Conservation (phyloP, 2,329 filamentous ascomycete genomes). For the Sclerotinia borealis region DNA sequence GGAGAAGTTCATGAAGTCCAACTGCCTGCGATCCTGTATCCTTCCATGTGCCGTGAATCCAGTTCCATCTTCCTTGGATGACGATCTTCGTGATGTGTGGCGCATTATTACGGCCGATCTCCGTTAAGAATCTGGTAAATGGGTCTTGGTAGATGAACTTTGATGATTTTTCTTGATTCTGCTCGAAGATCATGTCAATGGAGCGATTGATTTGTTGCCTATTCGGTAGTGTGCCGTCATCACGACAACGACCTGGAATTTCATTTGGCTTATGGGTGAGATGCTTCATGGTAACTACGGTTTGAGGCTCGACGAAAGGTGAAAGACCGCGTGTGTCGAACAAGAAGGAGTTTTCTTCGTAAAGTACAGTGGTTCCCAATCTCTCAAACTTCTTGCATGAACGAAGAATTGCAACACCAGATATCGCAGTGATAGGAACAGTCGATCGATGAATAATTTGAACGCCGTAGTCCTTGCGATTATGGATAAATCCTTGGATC, state of each 20-base stretch:
- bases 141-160: not conserved
- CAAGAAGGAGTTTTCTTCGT: not conserved
- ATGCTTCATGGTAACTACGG: not conserved
- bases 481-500: not conserved
- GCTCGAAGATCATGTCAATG: not conserved
- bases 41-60: not conserved
- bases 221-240: not conserved
- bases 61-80: not conserved
- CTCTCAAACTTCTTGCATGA: not conserved
- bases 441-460: not conserved
- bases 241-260: not conserved
- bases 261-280: not conserved
- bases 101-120: not conserved
- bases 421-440: not conserved
- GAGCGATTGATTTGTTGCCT: not conserved
- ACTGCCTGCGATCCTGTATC: not conserved
- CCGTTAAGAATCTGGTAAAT: not conserved
- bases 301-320: not conserved
- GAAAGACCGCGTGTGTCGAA: not conserved
- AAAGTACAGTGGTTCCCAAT: not conserved
- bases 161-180: not conserved
- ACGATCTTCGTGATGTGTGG: not conserved
- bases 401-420: not conserved
- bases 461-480: not conserved
- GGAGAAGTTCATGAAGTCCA: not conserved